Percentiles rank a stretch among this genome's conserved stretches.
Evolutionary conservation across 2,329 filamentous ascomycete genomes (phyloP).

Genomic region (Aspergillus amoenus): DNA sequence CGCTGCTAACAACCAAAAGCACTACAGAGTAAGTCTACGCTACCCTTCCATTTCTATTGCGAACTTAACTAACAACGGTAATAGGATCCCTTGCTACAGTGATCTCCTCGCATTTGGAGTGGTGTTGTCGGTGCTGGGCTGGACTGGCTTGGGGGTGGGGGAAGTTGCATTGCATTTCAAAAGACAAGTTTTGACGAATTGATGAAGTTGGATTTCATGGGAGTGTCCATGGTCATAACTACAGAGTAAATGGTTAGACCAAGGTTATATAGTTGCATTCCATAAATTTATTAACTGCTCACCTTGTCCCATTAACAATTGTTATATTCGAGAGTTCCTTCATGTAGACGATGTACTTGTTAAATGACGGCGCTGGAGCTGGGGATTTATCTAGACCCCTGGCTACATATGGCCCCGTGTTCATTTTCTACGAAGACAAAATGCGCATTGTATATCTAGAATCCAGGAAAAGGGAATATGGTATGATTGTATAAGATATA

Average conservation of each 20-base stretch:
- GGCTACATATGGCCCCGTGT: not conserved
- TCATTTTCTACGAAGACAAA: not conserved
- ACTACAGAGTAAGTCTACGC: constrained; percentile 59
- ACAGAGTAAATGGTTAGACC: not conserved
- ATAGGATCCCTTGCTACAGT: constrained; percentile 55
- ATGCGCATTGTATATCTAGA: not conserved
- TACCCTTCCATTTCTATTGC: not conserved
- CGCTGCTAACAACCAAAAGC: constrained; percentile 74
- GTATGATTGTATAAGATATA: not conserved
- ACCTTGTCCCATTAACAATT: too few species aligned
- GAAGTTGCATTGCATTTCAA: constrained; percentile 1
- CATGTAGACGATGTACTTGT: too few species aligned
- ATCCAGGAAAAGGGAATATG: not conserved
- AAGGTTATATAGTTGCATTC: not conserved
- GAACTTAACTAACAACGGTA: constrained; percentile 18
- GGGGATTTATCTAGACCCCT: too few species aligned
- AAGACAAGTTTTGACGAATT: not conserved
- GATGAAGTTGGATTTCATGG: not conserved
- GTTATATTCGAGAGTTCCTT: too few species aligned
- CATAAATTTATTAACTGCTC: not conserved
- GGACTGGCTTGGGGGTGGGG: constrained; percentile 2
- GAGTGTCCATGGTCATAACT: not conserved
- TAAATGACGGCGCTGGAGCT: too few species aligned
- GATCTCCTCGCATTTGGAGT: constrained; percentile 21
- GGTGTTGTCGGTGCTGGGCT: not conserved